Evolutionary conservation across 495 filamentous ascomycete species (phyloP).

Genomic region (Terfezia boudieri): DNA sequence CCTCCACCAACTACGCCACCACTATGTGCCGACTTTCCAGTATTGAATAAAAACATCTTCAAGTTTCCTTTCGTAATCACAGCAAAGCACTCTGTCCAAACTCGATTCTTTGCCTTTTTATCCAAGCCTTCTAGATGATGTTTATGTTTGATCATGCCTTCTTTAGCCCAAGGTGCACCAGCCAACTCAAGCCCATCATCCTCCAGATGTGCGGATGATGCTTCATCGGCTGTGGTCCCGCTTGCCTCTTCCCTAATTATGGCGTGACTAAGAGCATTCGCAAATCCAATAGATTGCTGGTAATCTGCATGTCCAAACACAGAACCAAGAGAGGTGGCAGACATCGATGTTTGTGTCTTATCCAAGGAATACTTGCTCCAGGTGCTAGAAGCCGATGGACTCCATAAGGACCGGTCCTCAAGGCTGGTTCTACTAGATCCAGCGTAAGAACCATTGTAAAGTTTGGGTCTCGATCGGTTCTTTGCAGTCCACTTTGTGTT

Average conservation of each 20-base stretch:
- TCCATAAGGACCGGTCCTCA: conserved; percentile 84
- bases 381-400: conserved; percentile 63
- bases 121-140: conserved; percentile 78
- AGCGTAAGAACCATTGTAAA: conserved; percentile 57
- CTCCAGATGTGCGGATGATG: conserved; percentile 51
- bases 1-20: conserved; percentile 62
- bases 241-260: conserved; percentile 80
- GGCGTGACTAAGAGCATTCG: conserved; percentile 86
- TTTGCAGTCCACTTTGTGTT: conserved; percentile 62
- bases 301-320: conserved; percentile 64
- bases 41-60: conserved; percentile 80
- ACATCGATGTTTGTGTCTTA: conserved; percentile 71
- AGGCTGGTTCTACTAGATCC: conserved; percentile 87
- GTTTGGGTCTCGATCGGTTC: conserved; percentile 56
- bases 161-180: conserved; percentile 92
- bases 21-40: conserved; percentile 38
- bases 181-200: conserved; percentile 77
- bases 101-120: conserved; percentile 76
- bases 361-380: conserved; percentile 91
- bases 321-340: conserved; percentile 67
- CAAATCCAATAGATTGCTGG: conserved; percentile 91
- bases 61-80: conserved; percentile 93
- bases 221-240: conserved; percentile 29
- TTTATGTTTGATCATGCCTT: conserved; percentile 88
- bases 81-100: conserved; percentile 92